Evolutionary conservation across 2,329 filamentous ascomycete genomes (phyloP).

Genomic region (Penicillium vulpinum): DNA sequence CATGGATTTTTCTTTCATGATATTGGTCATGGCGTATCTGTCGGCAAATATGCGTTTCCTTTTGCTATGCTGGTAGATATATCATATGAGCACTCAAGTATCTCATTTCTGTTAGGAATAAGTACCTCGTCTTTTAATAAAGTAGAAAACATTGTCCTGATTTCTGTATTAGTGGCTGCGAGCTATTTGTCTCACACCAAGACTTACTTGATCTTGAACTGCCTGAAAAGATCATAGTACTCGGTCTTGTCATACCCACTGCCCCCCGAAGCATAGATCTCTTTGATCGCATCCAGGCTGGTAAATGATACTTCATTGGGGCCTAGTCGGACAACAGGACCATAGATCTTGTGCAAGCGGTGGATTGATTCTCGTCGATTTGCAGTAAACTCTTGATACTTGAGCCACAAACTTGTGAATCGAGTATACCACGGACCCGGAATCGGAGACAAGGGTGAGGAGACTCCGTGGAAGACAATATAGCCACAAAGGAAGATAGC

Average conservation of each 20-base stretch:
- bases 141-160: conserved; percentile 43
- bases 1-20: conserved; percentile 58
- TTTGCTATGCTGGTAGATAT: conserved; percentile 57
- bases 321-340: conserved; percentile 29
- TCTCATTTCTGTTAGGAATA: not conserved
- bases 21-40: conserved; percentile 67
- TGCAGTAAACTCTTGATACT: conserved; percentile 33
- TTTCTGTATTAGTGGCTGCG: not conserved
- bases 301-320: conserved; percentile 36
- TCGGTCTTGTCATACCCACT: conserved; percentile 42
- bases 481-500: conserved; percentile 12
- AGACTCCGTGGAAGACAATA: conserved; percentile 8
- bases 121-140: conserved; percentile 26
- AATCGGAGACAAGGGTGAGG: conserved; percentile 22
- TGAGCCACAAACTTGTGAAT: conserved; percentile 31
- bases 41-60: conserved; percentile 65
- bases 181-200: not conserved
- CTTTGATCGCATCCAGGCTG: conserved; percentile 30
- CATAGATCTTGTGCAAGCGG: conserved; percentile 29
- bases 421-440: conserved; percentile 34
- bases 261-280: conserved; percentile 35
- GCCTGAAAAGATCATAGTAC: conserved; percentile 37
- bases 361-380: conserved; percentile 32
- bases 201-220: conserved; percentile 32
- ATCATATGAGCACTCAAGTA: conserved; percentile 5